Conservation (phyloP, 2,329 filamentous ascomycete genomes). For the Clonostachys sp. region DNA sequence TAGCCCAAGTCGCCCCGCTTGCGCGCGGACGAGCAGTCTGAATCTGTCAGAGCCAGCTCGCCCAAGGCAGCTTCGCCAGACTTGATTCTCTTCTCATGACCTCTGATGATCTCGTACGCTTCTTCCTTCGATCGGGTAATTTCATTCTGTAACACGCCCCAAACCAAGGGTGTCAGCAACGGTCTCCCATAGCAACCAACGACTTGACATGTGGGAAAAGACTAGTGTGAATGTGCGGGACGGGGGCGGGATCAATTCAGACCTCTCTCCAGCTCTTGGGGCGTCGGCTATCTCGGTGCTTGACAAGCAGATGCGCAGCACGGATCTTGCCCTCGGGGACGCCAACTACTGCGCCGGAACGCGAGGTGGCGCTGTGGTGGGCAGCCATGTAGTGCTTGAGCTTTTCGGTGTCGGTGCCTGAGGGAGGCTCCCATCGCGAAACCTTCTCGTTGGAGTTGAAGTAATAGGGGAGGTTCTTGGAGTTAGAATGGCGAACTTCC, state of each 20-base stretch:
- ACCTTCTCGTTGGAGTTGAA: constrained; percentile 85
- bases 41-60: constrained; percentile 82
- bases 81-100: constrained; percentile 72
- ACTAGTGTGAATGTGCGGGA: no score
- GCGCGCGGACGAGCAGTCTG: constrained; percentile 90
- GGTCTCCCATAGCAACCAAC: no score
- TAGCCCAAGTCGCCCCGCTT: constrained; percentile 94
- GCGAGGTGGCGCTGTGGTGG: constrained; percentile 64
- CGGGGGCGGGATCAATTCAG: constrained; percentile 9
- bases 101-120: constrained; percentile 71
- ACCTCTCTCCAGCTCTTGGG: constrained; percentile 90
- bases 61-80: constrained; percentile 65
- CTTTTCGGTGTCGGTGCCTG: constrained; percentile 83
- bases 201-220: no score
- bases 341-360: constrained; percentile 26
- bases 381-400: constrained; percentile 92
- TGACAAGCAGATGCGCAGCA: constrained; percentile 86
- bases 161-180: background rate
- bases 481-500: constrained; percentile 97
- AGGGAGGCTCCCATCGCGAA: constrained; percentile 92
- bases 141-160: constrained; percentile 44
- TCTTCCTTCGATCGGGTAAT: constrained; percentile 90
- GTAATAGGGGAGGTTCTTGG: constrained; percentile 98
- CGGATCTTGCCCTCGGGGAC: constrained; percentile 79
- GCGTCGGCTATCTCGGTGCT: constrained; percentile 83